Evolutionary conservation across 2,329 filamentous ascomycete genomes (phyloP).

Genomic region (Pseudodiploospora longispora): DNA sequence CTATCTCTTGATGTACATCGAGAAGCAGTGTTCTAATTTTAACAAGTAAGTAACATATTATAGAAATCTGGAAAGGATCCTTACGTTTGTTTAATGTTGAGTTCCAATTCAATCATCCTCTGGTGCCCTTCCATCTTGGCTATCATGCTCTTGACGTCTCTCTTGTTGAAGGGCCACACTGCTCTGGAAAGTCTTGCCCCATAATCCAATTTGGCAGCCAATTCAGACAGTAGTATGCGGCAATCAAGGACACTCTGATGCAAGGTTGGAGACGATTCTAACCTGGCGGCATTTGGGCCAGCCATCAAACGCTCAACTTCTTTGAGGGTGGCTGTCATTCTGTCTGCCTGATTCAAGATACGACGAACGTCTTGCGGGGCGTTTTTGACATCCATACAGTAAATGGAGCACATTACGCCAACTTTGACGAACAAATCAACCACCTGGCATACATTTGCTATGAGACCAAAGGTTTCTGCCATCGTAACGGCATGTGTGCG

Average conservation of each 20-base stretch:
- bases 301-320: constrained; percentile 3
- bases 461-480: constrained; percentile 7
- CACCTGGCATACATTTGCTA: constrained; percentile 7
- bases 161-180: constrained; percentile 7
- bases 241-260: constrained; percentile 3
- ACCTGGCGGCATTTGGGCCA: constrained; percentile 4
- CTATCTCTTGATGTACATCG: constrained; percentile 13
- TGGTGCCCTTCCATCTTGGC: constrained; percentile 2
- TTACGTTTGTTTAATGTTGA: constrained; percentile 7
- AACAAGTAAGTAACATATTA: neutral
- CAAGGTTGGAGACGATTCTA: constrained; percentile 1
- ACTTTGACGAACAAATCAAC: constrained; percentile 10
- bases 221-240: neutral
- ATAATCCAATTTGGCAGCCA: constrained; percentile 5
- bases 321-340: constrained; percentile 4
- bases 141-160: constrained; percentile 2
- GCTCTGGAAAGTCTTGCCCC: constrained; percentile 5
- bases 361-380: constrained; percentile 7
- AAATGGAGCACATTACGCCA: constrained; percentile 8
- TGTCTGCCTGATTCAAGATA: constrained; percentile 6
- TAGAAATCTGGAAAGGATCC: neutral
- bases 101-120: constrained; percentile 1
- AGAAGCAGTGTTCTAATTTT: neutral
- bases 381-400: constrained; percentile 7
- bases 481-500: neutral